Conservation (phyloP, 352 stramenopile genomes). For the Phytophthora ramorum region DNA sequence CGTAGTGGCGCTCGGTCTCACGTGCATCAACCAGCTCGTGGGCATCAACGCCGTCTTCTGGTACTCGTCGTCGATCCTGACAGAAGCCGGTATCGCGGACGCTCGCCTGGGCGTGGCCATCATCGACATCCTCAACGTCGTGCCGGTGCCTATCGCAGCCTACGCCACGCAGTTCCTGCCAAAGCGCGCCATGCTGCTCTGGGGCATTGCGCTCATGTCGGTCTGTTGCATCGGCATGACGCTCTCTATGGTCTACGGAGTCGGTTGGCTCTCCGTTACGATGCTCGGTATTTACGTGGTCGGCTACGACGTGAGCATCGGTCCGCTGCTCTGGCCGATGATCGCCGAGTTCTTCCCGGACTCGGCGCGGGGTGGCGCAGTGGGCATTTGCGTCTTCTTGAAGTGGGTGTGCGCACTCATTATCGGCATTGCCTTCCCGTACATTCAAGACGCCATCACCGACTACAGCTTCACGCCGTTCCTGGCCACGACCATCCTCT, state of each 20-base stretch:
- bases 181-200: conserved; percentile 49
- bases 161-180: conserved; percentile 33
- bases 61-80: conserved; percentile 67
- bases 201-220: conserved; percentile 48
- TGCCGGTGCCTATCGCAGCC: conserved; percentile 40
- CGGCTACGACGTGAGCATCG: conserved; percentile 56
- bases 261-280: conserved; percentile 46
- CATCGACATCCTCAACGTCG: conserved; percentile 56
- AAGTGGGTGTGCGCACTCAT: conserved; percentile 60
- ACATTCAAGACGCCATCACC: conserved; percentile 47
- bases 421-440: conserved; percentile 61
- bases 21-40: conserved; percentile 52
- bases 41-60: conserved; percentile 73
- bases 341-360: conserved; percentile 61
- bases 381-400: conserved; percentile 45
- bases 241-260: conserved; percentile 33
- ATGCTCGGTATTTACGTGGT: conserved; percentile 52
- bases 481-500: conserved; percentile 43
- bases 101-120: conserved; percentile 53
- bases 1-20: conserved; percentile 42
- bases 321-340: conserved; percentile 55
- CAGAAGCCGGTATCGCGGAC: conserved; percentile 50
- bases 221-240: conserved; percentile 48
- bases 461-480: conserved; percentile 59
- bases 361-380: conserved; percentile 44